Evolutionary conservation across 768 basidiomycete genomes (phyloP).

Genomic region (Auriscalpium microsporum): DNA sequence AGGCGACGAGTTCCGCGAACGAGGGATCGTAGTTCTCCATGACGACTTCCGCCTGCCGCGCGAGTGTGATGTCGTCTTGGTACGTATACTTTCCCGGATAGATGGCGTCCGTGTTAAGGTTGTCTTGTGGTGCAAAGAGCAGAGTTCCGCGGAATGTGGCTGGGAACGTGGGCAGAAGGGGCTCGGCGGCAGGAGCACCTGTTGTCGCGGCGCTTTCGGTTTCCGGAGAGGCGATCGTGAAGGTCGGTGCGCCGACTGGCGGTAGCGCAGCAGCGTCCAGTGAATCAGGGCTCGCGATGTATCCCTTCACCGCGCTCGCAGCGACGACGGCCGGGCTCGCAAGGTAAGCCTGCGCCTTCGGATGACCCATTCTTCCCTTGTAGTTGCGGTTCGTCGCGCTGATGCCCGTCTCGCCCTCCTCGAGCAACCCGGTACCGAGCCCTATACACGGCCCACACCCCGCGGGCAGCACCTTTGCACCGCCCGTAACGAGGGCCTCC

Average conservation of each 20-base stretch:
- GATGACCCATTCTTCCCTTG: constrained; percentile 97
- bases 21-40: constrained; percentile 98
- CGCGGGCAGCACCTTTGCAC: constrained; percentile 87
- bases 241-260: constrained; percentile 42
- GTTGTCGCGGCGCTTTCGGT: constrained; percentile 14
- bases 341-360: constrained; percentile 90
- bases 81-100: constrained; percentile 99
- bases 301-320: constrained; percentile 87
- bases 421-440: constrained; percentile 82
- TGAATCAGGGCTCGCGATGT: constrained; percentile 76
- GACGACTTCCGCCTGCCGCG: constrained; percentile 88
- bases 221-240: constrained; percentile 36
- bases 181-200: constrained; percentile 34
- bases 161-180: constrained; percentile 79
- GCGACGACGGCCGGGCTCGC: constrained; percentile 97
- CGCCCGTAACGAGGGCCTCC: constrained; percentile 77
- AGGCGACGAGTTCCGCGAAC: constrained; percentile 66
- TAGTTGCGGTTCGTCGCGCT: constrained; percentile 99
- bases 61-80: constrained; percentile 96
- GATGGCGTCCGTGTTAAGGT: constrained; percentile 95
- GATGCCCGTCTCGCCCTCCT: constrained; percentile 93
- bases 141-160: constrained; percentile 71
- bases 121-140: constrained; percentile 94
- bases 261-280: constrained; percentile 48
- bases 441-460: constrained; percentile 99